Base-by-base conservation (phyloP, 345 rosid genomes). In the Rhodamnia rubescens region DNA sequence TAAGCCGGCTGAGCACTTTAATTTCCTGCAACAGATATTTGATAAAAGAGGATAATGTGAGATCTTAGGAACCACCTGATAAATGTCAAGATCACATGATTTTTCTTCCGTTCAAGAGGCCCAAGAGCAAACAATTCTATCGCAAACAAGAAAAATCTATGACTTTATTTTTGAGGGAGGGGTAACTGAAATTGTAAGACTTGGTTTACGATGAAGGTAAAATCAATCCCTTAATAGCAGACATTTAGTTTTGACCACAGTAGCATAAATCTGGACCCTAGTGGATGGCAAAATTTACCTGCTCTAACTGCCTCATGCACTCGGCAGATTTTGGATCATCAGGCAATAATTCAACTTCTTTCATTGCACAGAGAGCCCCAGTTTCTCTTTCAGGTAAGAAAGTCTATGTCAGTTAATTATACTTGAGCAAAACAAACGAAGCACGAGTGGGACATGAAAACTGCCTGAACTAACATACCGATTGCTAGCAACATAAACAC, bases 361-460 rank as follows among this genome's bases (percentile, higher is more conserved):
- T 96, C 98, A 95, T 94, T 42, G 98, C 99, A 88, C 99, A 96
- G 83, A 95, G 91, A 29, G 99, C 99, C 89, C 99, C 98, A 53
- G 94, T 95, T 90, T 95, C 96, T 64, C 99, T 97, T 91, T 86
- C 83, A 87, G 74, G 58, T 85, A 83, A 59, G 61, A 80, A 86
- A 87, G 13, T 61, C 16, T 78, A 53, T 27, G 82, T 88, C 85
- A 64, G 92, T 84, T 44, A 29, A 82, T 53, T 24, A 53, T 51
- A 83, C 11, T 75, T 74, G 36, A 26, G 59, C 54, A 75, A 85
- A 85, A 52, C 4, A 75, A 78, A 83, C 53, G 74, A 82, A 85
- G 83, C 83, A 32, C 42, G 5, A 85, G 57, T 74, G n/a, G 83
- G 58, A 87, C 50, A 9, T 47, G 40, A 47, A 83, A 83, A 83